Percentiles rank a stretch among this genome's conserved stretches.
These are phyloP conservation scores for Sporothrix mexicana DNA, from an alignment of 2,329 filamentous ascomycete genomes.

Conservation along the genomic window DNA sequence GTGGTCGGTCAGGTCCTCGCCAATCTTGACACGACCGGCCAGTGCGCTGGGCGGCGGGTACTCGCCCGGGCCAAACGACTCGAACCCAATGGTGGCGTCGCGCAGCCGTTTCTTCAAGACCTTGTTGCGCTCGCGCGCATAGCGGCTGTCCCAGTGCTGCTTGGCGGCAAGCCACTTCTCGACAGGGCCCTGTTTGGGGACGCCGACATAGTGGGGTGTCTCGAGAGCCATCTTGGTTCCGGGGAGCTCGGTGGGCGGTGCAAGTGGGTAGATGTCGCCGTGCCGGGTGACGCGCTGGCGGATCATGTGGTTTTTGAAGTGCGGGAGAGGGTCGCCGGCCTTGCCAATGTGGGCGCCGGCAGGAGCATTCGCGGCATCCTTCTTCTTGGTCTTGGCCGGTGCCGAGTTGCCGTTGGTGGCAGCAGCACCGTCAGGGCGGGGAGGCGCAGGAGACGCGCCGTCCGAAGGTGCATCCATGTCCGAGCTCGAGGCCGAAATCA, in stretches of 20 bases:
- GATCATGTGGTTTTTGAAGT: constrained; percentile 87
- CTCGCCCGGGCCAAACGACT: constrained; percentile 73
- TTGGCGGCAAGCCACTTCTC: constrained; percentile 83
- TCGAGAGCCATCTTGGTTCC: constrained; percentile 66
- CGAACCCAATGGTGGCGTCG: constrained; percentile 74
- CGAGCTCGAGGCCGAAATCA: constrained; percentile 67
- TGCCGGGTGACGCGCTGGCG: constrained; percentile 82
- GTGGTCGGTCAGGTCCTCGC: constrained; percentile 55
- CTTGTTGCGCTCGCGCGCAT: constrained; percentile 69
- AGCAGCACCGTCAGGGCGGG: neutral
- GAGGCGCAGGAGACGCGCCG: neutral
- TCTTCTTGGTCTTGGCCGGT: constrained; percentile 31
- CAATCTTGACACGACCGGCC: constrained; percentile 68
- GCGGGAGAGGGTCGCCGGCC: constrained; percentile 81
- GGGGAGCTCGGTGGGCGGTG: constrained; percentile 66
- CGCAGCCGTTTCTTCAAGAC: constrained; percentile 75
- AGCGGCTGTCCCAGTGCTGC: constrained; percentile 74
- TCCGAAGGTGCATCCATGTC: neutral
- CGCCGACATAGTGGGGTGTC: constrained; percentile 69
- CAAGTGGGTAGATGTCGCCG: constrained; percentile 73
- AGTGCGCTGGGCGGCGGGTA: constrained; percentile 82
- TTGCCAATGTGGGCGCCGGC: constrained; percentile 64
- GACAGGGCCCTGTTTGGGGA: constrained; percentile 79
- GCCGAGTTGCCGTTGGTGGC: neutral
- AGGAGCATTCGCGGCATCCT: neutral